Evolutionary conservation across 352 stramenopile species (phyloP), one percentile per base, ranked within the genome.

Genomic region (Globisporangium rhizosaccharum): DNA sequence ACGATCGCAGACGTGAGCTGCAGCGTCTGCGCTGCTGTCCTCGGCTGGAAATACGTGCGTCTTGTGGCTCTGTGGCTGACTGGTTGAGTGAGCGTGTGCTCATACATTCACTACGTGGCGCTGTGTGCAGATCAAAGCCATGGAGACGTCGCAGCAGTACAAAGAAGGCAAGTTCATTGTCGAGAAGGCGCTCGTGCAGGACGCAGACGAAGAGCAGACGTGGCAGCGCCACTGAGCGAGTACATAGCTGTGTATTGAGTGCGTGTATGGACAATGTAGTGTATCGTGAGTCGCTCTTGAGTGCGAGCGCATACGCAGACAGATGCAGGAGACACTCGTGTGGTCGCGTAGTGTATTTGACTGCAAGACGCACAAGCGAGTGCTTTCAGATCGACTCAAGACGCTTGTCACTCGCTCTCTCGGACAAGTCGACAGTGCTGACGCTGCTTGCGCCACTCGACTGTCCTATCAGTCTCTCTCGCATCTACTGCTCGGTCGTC

Each of bases 81-180:
- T 66, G 50, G 23, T 23, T 23, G 0, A 23, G 23, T 23, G 23
- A 23, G 23, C 23, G 23, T 23, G 23, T 23, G 23, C 23, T 23
- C 23, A 23, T 23, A 23, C 23, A 23, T 23, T 23, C 23, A 23
- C 23, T 23, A 23, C 23, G 23, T 23, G 14, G 26, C 25, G 36
- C 42, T 33, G 39, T 9, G 45, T 33, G 3, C 62, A 92, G 83
- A 61, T 92, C 59, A 87, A 86, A 48, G 83, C 83, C 28, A 90
- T 89, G 79, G 83, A 92, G 70, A 50, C 53, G 44, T 85, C 83
- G 50, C 83, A 92, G 67, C 87, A 87, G 65, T 92, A 92, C 80
- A 92, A 90, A 59, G 83, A 92, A 72, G 83, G 80, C 62, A 89
- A 87, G 65, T 92, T 85, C 56, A 90, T 90, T 57, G 83, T 92